phyloP scores from a whole-genome alignment of 2,329 filamentous ascomycete species.

The Aspergillaceae sp. region DNA sequence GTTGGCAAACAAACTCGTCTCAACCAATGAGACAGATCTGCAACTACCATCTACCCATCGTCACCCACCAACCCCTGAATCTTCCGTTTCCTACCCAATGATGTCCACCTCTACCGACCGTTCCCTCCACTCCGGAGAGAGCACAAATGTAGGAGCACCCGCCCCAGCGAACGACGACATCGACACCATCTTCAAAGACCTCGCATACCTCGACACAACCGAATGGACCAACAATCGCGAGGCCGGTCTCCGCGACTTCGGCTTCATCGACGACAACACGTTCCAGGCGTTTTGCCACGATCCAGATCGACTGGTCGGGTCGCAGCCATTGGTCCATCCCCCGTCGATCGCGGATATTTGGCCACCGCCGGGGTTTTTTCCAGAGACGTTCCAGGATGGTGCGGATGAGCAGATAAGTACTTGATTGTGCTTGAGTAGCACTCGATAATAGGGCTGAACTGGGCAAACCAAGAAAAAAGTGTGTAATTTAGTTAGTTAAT shows the following conservation, averaged over 20 bases:
- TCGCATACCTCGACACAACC: constrained; percentile 38
- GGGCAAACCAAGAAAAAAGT: no score
- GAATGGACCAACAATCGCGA: constrained; percentile 36
- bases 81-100: constrained; percentile 19
- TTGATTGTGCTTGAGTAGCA: constrained; percentile 2
- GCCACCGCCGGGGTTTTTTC: constrained; percentile 36
- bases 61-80: constrained; percentile 27
- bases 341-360: constrained; percentile 36
- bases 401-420: constrained; percentile 13
- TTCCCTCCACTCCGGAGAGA: constrained; percentile 6
- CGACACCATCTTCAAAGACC: constrained; percentile 39
- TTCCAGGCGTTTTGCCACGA: constrained; percentile 40
- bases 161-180: constrained; percentile 20
- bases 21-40: constrained; percentile 12
- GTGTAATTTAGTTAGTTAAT: no score
- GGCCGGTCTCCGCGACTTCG: constrained; percentile 36
- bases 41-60: constrained; percentile 10
- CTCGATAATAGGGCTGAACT: no score
- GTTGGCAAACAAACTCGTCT: constrained; percentile 15
- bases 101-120: constrained; percentile 11
- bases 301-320: constrained; percentile 32
- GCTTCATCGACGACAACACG: constrained; percentile 36
- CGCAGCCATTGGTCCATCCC: constrained; percentile 29
- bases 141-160: constrained; percentile 2
- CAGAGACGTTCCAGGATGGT: constrained; percentile 29